These are phyloP conservation scores for Craspedostauros australis DNA, from an alignment of 108 stramenopile species.

Conservation along the genomic window DNA sequence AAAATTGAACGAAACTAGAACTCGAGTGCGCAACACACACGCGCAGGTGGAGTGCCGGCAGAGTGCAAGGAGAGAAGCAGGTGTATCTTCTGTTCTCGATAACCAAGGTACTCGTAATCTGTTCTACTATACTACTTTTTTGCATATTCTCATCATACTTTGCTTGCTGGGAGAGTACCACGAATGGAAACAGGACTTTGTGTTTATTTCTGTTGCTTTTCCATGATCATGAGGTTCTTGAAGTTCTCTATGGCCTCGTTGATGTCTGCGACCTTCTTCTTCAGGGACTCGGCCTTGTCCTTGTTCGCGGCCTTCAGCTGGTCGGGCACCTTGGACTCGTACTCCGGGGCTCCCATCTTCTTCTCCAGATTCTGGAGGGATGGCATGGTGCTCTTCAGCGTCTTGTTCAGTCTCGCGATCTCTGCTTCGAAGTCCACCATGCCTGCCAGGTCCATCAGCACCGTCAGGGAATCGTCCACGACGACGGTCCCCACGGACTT, in stretches of 20 bases:
- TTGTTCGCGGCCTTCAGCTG: conserved; percentile 51
- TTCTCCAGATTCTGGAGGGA: conserved; percentile 50
- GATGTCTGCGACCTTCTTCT: conserved; percentile 72
- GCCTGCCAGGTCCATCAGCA: conserved; percentile 93
- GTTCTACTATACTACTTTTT: too few species aligned
- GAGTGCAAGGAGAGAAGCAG: too few species aligned
- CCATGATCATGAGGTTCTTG: conserved; percentile 51
- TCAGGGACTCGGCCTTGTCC: conserved; percentile 61
- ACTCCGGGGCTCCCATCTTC: conserved; percentile 68
- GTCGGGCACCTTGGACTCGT: conserved; percentile 68
- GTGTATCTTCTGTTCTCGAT: too few species aligned
- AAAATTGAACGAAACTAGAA: too few species aligned
- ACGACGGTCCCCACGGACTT: conserved; percentile 72
- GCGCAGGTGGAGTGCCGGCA: too few species aligned
- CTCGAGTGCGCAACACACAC: too few species aligned
- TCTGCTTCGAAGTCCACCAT: conserved; percentile 92
- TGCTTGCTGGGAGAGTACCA: too few species aligned
- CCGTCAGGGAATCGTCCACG: conserved; percentile 75
- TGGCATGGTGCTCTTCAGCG: conserved; percentile 43
- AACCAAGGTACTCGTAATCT: too few species aligned
- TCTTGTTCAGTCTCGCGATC: conserved; percentile 84
- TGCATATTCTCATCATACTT: too few species aligned
- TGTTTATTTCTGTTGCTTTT: conserved; percentile 31
- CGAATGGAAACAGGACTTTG: too few species aligned
- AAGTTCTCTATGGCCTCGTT: conserved; percentile 81